Conservation (phyloP, 1,139 yeast species). For the Pneumocystis carinii region DNA sequence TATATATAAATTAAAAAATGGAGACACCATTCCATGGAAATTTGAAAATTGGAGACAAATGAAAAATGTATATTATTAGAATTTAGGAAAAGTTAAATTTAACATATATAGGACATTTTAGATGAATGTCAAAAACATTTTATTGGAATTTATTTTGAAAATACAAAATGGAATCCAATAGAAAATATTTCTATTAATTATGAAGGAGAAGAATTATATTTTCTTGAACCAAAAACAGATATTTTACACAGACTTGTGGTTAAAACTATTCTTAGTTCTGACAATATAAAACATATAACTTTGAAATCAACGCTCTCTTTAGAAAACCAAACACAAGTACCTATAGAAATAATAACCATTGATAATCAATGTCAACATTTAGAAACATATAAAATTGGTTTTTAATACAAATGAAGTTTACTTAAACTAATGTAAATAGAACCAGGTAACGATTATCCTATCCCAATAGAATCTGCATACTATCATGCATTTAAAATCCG, state of each 20-base stretch:
- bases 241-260: conserved; percentile 63
- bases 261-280: conserved; percentile 53
- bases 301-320: conserved; percentile 62
- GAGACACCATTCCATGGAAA: conserved; percentile 60
- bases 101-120: conserved; percentile 1
- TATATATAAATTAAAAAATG: conserved; percentile 32
- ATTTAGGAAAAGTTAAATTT: background rate
- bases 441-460: conserved; percentile 43
- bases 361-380: conserved; percentile 18
- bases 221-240: conserved; percentile 46
- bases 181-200: conserved; percentile 50
- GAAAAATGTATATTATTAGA: conserved; percentile 35
- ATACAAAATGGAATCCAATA: conserved; percentile 41
- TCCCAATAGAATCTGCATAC: conserved; percentile 63
- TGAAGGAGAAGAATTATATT: conserved; percentile 71
- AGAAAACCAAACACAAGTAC: conserved; percentile 55
- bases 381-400: conserved; percentile 14
- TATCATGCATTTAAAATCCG: conserved; percentile 41
- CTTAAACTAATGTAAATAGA: conserved; percentile 15
- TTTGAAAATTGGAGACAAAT: conserved; percentile 87
- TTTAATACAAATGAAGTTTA: conserved; percentile 3
- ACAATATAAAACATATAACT: conserved; percentile 61
- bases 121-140: conserved; percentile 6
- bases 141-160: conserved; percentile 25
- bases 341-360: conserved; percentile 34